These are phyloP conservation scores for Exophiala bonariae DNA, from an alignment of 2,329 filamentous ascomycete species.

Conservation along the genomic window DNA sequence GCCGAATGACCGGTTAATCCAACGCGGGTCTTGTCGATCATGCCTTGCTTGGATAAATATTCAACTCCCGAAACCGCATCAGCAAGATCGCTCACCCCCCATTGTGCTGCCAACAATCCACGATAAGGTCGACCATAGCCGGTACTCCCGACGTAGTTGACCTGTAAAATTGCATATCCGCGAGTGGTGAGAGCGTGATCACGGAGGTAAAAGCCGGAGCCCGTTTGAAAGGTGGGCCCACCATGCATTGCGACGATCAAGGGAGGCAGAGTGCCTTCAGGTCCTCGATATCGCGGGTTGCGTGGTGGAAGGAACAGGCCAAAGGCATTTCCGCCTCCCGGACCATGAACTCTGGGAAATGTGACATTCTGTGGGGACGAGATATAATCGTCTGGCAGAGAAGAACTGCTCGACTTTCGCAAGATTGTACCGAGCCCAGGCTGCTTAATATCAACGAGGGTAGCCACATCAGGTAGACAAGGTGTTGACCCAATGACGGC, in stretches of 20 bases:
- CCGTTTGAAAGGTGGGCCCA: conserved; percentile 49
- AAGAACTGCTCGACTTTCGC: conserved; percentile 2
- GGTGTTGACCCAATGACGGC: conserved; percentile 4
- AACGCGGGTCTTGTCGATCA: conserved; percentile 40
- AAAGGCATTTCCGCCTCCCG: conserved; percentile 34
- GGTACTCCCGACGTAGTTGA: conserved; percentile 56
- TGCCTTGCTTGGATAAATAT: conserved; percentile 40
- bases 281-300: conserved; percentile 46
- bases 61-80: conserved; percentile 51
- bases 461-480: conserved; percentile 5
- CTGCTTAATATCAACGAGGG: neutral
- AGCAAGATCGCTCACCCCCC: conserved; percentile 53
- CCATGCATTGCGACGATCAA: conserved; percentile 54
- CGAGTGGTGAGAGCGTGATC: conserved; percentile 57
- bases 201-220: conserved; percentile 45
- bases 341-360: conserved; percentile 34
- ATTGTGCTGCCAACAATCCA: conserved; percentile 49
- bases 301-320: conserved; percentile 53
- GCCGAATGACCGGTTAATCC: conserved; percentile 55
- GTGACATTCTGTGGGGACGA: conserved; percentile 35
- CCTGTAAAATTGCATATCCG: conserved; percentile 52
- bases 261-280: conserved; percentile 44
- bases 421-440: conserved; percentile 2
- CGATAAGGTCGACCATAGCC: conserved; percentile 54
- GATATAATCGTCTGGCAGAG: conserved; percentile 26